A percentile compares a stretch with the other conserved stretches of the same genome.
These are phyloP conservation scores for Leucocoprinus leucothites DNA, from an alignment of 768 basidiomycete species.

Conservation along the genomic window DNA sequence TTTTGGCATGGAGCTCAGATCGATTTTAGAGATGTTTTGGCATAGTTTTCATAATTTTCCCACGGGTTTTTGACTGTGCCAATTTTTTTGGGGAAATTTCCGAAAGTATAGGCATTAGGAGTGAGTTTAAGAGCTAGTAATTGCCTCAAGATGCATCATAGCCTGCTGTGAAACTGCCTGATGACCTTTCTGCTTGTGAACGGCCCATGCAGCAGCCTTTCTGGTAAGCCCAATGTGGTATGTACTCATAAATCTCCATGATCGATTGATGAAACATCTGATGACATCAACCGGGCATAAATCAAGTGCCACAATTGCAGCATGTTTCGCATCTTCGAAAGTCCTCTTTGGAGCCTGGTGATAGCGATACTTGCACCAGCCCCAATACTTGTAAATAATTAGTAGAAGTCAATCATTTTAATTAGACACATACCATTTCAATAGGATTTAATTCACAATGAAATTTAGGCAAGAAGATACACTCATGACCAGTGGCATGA, in stretches of 20 bases:
- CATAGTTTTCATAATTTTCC: too few species aligned
- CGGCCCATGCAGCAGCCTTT: slow-evolving; percentile 35
- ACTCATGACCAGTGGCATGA: slow-evolving; percentile 27
- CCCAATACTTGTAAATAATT: slow-evolving; percentile 27
- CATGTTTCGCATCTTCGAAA: slow-evolving; percentile 28
- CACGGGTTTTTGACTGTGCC: slow-evolving; percentile 8
- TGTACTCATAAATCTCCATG: slow-evolving; percentile 28
- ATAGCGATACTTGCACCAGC: slow-evolving; percentile 35
- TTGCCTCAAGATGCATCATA: slow-evolving; percentile 8
- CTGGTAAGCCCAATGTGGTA: slow-evolving; percentile 31
- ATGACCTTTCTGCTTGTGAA: slow-evolving; percentile 31
- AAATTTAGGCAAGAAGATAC: slow-evolving; percentile 11
- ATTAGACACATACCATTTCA: slow-evolving; percentile 31
- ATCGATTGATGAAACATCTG: slow-evolving; percentile 28
- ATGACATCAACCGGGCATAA: slow-evolving; percentile 33
- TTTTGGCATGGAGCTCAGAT: too few species aligned
- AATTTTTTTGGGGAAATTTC: slow-evolving; percentile 3
- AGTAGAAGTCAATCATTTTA: neutral
- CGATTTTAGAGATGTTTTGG: too few species aligned
- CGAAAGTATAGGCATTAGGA: neutral
- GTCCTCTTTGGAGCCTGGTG: slow-evolving; percentile 24
- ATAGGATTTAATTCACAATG: slow-evolving; percentile 24
- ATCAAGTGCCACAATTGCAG: slow-evolving; percentile 23
- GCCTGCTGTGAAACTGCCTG: slow-evolving; percentile 16
- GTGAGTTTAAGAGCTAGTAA: too few species aligned